Conservation (phyloP, 192 early-diverging fungal genomes). For the Gaertneriomyces semiglobifer region DNA sequence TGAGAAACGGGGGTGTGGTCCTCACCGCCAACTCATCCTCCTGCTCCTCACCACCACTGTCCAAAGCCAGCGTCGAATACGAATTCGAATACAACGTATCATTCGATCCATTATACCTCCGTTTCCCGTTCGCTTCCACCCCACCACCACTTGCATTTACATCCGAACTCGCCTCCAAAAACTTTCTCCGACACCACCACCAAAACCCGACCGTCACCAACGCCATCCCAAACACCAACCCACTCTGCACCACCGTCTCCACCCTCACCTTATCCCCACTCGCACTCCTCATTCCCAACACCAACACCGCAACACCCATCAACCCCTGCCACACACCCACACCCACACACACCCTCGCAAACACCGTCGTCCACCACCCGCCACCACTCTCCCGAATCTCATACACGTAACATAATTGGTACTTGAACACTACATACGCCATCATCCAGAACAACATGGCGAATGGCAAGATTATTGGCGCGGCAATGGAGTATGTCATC, state of each 20-base stretch:
- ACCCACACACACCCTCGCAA: slow-evolving; percentile 34
- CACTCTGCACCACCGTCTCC: slow-evolving; percentile 19
- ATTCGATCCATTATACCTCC: not conserved
- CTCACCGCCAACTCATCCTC: slow-evolving; percentile 30
- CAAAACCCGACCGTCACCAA: slow-evolving; percentile 33
- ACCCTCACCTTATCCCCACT: not conserved
- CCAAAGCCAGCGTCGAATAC: not conserved
- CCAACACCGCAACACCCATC: slow-evolving; percentile 37
- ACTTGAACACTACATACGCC: slow-evolving; percentile 43
- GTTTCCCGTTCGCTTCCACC: not conserved
- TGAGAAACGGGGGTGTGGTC: slow-evolving; percentile 44
- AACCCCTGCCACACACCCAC: slow-evolving; percentile 38
- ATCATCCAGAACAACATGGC: slow-evolving; percentile 33
- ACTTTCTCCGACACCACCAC: slow-evolving; percentile 13
- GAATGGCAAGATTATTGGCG: slow-evolving; percentile 43
- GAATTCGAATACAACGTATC: too few relatives aligned
- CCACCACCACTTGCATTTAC: slow-evolving; percentile 32
- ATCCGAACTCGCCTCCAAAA: slow-evolving; percentile 2
- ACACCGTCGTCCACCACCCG: slow-evolving; percentile 39
- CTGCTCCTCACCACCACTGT: too few relatives aligned
- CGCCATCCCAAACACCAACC: slow-evolving; percentile 25
- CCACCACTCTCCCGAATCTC: slow-evolving; percentile 47
- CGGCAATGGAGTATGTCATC: slow-evolving; percentile 35
- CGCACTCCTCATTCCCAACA: slow-evolving; percentile 15
- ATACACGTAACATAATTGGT: slow-evolving; percentile 49